Conservation (phyloP, 1,139 yeast species). For the Pichia sp. region DNA sequence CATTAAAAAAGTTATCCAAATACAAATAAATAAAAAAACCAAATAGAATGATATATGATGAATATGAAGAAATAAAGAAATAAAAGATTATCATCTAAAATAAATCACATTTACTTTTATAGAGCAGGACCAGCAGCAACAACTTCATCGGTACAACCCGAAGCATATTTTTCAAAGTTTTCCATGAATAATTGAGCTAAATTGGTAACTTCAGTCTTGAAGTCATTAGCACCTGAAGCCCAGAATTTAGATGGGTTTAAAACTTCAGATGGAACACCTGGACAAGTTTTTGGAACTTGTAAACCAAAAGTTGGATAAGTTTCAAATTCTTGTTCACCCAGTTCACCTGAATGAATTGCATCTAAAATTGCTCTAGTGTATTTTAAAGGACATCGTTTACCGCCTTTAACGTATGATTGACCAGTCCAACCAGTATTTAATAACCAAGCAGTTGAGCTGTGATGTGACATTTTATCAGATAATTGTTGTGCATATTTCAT, state of each 20-base stretch:
- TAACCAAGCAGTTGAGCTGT: constrained; percentile 92
- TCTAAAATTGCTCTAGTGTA: constrained; percentile 96
- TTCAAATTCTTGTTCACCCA: constrained; percentile 76
- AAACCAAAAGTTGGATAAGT: constrained; percentile 81
- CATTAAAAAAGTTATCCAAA: neutral
- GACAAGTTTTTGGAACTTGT: constrained; percentile 74
- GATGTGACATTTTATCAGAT: constrained; percentile 84
- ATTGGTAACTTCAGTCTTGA: constrained; percentile 59
- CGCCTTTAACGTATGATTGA: constrained; percentile 85
- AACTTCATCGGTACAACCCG: constrained; percentile 80
- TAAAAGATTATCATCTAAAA: neutral
- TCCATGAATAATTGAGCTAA: constrained; percentile 76
- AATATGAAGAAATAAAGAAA: constrained; percentile 1
- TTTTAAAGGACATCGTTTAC: constrained; percentile 95
- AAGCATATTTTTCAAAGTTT: constrained; percentile 80
- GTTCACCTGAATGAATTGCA: constrained; percentile 88
- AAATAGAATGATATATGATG: too few relatives aligned
- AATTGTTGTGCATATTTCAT: constrained; percentile 97
- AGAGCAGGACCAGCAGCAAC: constrained; percentile 82
- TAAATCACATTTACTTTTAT: constrained; percentile 11
- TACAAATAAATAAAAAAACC: neutral
- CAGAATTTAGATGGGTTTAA: constrained; percentile 86
- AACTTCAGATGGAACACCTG: constrained; percentile 76
- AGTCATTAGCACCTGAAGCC: constrained; percentile 66
- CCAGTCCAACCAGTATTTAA: constrained; percentile 99